phyloP scores from a whole-genome alignment of 73 alveolate genomes.

The Tetrahymena elliotti region DNA sequence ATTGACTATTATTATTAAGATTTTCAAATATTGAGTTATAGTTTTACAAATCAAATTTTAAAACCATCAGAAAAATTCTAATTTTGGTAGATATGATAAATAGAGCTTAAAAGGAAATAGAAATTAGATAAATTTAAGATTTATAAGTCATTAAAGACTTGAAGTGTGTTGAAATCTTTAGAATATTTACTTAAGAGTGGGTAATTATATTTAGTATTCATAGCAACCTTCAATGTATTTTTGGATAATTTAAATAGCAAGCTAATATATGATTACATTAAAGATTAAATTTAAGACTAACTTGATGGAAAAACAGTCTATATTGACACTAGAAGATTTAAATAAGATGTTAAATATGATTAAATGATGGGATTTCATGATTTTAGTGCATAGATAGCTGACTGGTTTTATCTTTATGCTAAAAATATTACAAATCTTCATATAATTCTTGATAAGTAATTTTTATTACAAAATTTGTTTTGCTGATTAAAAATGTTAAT shows the following conservation, averaged over 20 bases:
- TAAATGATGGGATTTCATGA: neutral
- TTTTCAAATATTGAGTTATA: neutral
- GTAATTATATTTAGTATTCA: neutral
- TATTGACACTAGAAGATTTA: neutral
- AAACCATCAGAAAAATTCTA: neutral
- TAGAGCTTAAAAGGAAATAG: neutral
- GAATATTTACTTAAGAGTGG: neutral
- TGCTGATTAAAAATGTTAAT: neutral
- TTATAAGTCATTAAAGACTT: neutral
- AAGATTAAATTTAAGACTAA: neutral
- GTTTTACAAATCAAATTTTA: too few species aligned
- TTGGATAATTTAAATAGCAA: neutral
- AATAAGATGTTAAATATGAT: neutral
- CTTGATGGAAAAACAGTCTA: neutral
- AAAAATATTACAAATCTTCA: neutral
- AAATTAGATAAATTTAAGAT: neutral
- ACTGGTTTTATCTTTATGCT: neutral
- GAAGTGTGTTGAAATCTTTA: neutral
- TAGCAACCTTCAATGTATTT: neutral
- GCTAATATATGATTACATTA: neutral
- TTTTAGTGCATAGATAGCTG: neutral
- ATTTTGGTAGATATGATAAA: neutral
- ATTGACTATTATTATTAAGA: too few species aligned
- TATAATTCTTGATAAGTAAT: neutral
- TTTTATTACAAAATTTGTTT: neutral